Evolutionary conservation across 202 grass and related monocot genomes (phyloP), one percentile per base, ranked within the genome.

Genomic region (Dendrocalamus latiflorus): DNA sequence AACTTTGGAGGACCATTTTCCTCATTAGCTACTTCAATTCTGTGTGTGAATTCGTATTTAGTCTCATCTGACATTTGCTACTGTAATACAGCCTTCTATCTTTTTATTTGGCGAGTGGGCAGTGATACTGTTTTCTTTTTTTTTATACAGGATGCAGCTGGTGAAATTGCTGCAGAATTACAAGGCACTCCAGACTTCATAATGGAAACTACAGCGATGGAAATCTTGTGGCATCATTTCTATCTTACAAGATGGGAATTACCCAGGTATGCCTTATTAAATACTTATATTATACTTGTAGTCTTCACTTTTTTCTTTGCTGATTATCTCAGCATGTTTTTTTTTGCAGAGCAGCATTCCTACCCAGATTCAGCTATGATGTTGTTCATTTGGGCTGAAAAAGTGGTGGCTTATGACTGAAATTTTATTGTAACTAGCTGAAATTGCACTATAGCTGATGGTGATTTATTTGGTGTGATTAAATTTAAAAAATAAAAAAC

Each of bases 201-300:
- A 84, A 92, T 81, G 96, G 96, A 70, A 99, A 99, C 74, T 99
- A 99, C 66, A 99, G 96, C 51, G 91, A 98, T 51, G 96, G 96
- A 20, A 98, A 98, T 95, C 96, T 95, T 78, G 96, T 95, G 76
- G 96, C 96, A 58, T 98, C 96, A 64, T 89, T 98, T 61, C 81
- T 98, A 37, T 90, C 96, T 83, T 90, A 86, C 79, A 98, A 95
- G 76, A 84, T 98, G 33, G 33, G 33, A 34, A 34, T 34, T 34
- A 34, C 4, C 33, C 33, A 34, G 33, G 33, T 34, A 34, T 34
- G 33, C 3, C 33, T 34, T 34, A 5, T 34, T 34, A 34, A 34
- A 34, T 34, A 34, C 33, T 34, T 34, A 34, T 34, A 34, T 34
- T 34, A 34, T 34, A 34, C 33, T 34, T 34, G 33, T 0, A 34